Evolutionary conservation across 345 rosid species (phyloP).

Genomic region (Kernera saxatilis): DNA sequence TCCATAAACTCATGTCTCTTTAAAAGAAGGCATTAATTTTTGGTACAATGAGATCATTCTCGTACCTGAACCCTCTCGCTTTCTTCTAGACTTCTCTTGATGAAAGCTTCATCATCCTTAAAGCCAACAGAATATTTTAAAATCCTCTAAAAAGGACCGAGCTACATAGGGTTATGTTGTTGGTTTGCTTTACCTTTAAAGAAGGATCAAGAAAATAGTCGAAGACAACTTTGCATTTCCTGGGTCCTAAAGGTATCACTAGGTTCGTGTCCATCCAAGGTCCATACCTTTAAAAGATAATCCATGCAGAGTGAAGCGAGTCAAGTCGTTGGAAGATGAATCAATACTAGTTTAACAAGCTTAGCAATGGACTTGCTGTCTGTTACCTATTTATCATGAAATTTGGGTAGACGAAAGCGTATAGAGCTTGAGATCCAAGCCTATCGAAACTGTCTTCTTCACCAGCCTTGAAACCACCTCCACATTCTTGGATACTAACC

Average conservation of each 20-base stretch:
- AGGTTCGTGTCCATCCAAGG: conserved; percentile 99
- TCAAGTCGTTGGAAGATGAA: background rate
- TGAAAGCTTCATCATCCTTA: conserved; percentile 60
- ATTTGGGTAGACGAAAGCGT: conserved; percentile 87
- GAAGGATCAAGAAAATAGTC: conserved; percentile 75
- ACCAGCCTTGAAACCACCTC: conserved; percentile 41
- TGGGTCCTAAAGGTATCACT: conserved; percentile 67
- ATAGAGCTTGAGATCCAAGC: conserved; percentile 73
- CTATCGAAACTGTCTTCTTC: conserved; percentile 38
- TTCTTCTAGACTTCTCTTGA: conserved; percentile 59
- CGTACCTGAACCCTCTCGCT: conserved; percentile 76
- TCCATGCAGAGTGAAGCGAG: background rate
- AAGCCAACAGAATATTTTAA: background rate
- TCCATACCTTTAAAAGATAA: conserved; percentile 52
- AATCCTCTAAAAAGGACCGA: background rate
- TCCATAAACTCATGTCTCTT: background rate
- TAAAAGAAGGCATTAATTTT: background rate
- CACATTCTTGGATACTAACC: conserved; percentile 83
- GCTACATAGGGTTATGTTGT: background rate
- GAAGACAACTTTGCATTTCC: conserved; percentile 71
- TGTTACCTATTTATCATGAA: conserved; percentile 88
- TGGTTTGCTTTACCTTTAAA: conserved; percentile 41
- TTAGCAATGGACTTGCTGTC: background rate
- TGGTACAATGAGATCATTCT: background rate
- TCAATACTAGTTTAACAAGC: background rate